Evolutionary conservation across 805 yeast species (phyloP), one percentile per base, ranked within the genome.

Genomic region (Clavispora phyllophila): DNA sequence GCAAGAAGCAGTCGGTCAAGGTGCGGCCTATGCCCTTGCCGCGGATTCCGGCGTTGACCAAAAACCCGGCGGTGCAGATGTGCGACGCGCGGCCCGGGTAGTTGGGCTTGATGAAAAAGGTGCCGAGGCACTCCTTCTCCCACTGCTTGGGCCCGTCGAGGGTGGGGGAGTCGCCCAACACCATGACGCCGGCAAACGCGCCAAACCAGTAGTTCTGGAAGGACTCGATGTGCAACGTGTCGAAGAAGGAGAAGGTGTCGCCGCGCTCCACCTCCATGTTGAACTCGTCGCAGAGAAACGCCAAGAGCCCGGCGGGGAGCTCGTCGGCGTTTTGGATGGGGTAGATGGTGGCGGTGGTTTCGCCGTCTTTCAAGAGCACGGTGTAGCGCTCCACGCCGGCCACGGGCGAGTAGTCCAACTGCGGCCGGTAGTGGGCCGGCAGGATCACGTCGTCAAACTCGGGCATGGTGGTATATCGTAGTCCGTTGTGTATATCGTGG

Each of bases 11-110:
- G 54, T 88, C 95, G 14, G 86, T 82, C 47, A 93, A 62, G 0
- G 93, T 84, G 42, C 83, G 71, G 5, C 98, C 99, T 22, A 93
- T 87, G 4, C 97, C 96, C 59, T 85, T 87, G 20, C 91, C 89
- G 54, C 99, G 70, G 52, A 87, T 87, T 50, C 96, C 96, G 4
- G 95, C 93, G 62, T 91, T 89, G 2, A 91, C 98, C 27, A 91
- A 66, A 53, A 91, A 85, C 17, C 84, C 83, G 1, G 87, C 95
- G 0, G 95, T 86, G 54, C 95, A 89, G n/a, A 93, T 83, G 58
- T 91, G 97, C 0, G 95, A 81, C 15, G 93, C 84, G 36, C 98
- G 70, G 2, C 98, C 98, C 0, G 97, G 96, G 58, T 83, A 91
- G 55, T 87, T 85, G 2, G 97, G 93, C 50, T 84, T 84, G 47